Evolutionary conservation across 192 early-diverging fungal species (phyloP).

Genomic region (Bifiguratus adelaidae): DNA sequence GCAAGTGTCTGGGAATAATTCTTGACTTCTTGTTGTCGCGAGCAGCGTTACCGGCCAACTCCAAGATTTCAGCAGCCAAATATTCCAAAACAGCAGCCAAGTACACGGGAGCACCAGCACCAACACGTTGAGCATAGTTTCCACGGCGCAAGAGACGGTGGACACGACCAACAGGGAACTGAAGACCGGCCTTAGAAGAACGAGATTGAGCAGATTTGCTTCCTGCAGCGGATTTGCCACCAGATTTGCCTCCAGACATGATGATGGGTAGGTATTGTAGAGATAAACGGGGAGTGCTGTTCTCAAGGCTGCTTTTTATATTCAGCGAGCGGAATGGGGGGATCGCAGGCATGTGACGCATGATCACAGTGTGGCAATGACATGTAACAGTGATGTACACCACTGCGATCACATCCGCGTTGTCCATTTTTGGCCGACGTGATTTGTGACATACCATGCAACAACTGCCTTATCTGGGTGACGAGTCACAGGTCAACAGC

Average conservation of each 20-base stretch:
- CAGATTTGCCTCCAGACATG: constrained; percentile 64
- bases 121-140: constrained; percentile 82
- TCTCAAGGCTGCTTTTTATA: constrained; percentile 1
- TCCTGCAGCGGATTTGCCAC: constrained; percentile 57
- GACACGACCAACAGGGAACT: constrained; percentile 89
- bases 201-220: constrained; percentile 56
- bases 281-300: neutral
- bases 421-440: neutral
- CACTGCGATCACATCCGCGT: neutral
- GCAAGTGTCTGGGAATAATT: constrained; percentile 84
- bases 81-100: constrained; percentile 89
- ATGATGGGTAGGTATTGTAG: constrained; percentile 3
- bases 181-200: constrained; percentile 76
- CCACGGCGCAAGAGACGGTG: constrained; percentile 79
- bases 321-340: neutral
- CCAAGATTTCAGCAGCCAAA: constrained; percentile 84
- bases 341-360: neutral
- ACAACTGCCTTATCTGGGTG: neutral
- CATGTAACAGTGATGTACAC: neutral
- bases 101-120: constrained; percentile 84
- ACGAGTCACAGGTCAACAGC: no score
- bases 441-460: neutral
- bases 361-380: neutral
- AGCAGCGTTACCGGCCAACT: constrained; percentile 84
- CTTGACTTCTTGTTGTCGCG: constrained; percentile 87